Conservation (phyloP, 148 eudicot genomes). For the Agrostemma githago region DNA sequence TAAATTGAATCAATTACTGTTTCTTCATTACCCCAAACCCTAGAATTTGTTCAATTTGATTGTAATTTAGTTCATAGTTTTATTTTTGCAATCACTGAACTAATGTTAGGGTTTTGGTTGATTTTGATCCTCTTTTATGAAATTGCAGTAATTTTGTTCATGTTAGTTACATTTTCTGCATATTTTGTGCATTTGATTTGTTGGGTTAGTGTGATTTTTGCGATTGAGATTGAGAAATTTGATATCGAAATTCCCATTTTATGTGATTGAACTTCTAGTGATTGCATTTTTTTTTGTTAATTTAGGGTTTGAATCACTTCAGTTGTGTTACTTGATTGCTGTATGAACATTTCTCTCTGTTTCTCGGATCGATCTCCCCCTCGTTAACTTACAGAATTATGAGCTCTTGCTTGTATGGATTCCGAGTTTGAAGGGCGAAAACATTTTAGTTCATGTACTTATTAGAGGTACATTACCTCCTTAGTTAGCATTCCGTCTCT, state of each 20-base stretch:
- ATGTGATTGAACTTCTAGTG: not conserved
- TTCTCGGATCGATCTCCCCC: too few species aligned
- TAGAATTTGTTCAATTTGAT: not conserved
- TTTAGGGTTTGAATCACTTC: not conserved
- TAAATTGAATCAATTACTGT: constrained; percentile 12
- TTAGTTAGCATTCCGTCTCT: not conserved
- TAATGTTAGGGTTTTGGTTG: constrained; percentile 15
- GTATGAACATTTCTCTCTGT: not conserved
- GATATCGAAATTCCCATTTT: not conserved
- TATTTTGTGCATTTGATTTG: not conserved
- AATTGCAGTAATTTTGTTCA: not conserved
- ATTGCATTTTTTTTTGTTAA: not conserved
- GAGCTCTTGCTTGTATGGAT: too few species aligned
- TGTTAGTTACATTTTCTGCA: not conserved
- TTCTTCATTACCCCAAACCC: not conserved
- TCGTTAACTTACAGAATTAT: too few species aligned
- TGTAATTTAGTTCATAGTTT: not conserved
- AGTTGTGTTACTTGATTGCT: not conserved
- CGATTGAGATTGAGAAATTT: not conserved
- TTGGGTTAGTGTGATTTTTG: not conserved
- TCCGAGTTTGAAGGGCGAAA: not conserved
- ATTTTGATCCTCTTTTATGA: not conserved
- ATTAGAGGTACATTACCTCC: not conserved
- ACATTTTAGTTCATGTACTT: too few species aligned
- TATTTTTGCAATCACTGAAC: constrained; percentile 1